A percentile compares a stretch with the other conserved stretches of the same genome.
These are phyloP conservation scores for Tuber melanosporum DNA, from an alignment of 495 filamentous ascomycete species.

Conservation along the genomic window DNA sequence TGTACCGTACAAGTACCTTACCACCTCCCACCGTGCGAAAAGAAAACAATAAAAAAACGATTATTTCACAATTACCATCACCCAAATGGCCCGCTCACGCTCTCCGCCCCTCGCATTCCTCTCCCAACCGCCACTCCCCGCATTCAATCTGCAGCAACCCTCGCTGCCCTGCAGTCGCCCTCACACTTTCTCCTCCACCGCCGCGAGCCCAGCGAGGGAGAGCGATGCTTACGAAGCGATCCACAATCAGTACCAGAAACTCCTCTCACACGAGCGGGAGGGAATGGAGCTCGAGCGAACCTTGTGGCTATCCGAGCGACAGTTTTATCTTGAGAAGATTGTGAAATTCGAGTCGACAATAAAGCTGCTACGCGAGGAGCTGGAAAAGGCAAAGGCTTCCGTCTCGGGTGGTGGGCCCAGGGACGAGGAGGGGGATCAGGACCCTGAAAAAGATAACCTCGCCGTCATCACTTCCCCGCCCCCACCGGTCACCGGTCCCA, in stretches of 20 bases:
- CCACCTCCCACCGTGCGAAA: not conserved
- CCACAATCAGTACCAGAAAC: not conserved
- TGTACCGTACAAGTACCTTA: not conserved
- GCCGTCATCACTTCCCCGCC: not conserved
- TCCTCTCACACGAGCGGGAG: slow-evolving; percentile 1
- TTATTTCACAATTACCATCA: not conserved
- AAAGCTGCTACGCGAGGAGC: not conserved
- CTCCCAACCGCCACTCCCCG: not conserved
- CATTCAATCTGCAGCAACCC: not conserved
- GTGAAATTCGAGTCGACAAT: not conserved
- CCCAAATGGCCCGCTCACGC: not conserved
- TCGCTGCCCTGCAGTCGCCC: not conserved
- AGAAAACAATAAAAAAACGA: not conserved
- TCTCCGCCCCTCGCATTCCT: not conserved
- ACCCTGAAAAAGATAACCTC: not conserved
- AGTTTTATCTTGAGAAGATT: not conserved
- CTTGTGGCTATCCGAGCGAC: not conserved
- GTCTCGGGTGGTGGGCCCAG: not conserved
- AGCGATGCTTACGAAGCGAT: not conserved
- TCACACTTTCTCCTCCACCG: not conserved
- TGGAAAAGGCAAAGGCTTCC: not conserved
- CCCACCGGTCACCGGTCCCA: not conserved
- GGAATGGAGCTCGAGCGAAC: not conserved
- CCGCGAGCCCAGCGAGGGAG: not conserved
- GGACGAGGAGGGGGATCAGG: not conserved